phyloP scores from a whole-genome alignment of 2,329 filamentous ascomycete genomes.

The Periconia digitata region DNA sequence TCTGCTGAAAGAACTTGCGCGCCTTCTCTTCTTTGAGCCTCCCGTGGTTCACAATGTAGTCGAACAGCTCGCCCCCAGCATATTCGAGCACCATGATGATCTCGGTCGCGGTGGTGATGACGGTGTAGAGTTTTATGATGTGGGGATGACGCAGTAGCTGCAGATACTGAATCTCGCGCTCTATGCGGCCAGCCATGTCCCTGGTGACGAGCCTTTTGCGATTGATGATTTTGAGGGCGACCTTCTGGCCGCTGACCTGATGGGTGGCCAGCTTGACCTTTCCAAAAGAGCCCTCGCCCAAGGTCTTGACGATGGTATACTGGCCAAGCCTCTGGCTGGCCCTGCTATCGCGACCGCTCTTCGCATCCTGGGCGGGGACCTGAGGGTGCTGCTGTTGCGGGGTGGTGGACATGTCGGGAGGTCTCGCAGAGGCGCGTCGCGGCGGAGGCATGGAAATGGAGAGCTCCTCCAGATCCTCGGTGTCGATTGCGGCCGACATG shows the following conservation, averaged over 20 bases:
- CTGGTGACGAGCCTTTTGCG: conserved; percentile 93
- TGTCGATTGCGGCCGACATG: conserved; percentile 62
- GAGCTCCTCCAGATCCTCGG: conserved; percentile 68
- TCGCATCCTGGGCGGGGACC: conserved; percentile 33
- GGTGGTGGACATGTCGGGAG: conserved; percentile 38
- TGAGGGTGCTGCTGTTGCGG: conserved; percentile 27
- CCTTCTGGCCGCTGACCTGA: conserved; percentile 87
- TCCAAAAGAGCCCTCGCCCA: conserved; percentile 96
- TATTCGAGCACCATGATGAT: conserved; percentile 99
- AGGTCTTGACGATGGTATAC: conserved; percentile 85
- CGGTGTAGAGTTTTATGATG: conserved; percentile 98
- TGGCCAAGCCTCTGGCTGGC: conserved; percentile 85
- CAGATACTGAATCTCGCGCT: conserved; percentile 97
- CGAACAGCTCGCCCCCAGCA: conserved; percentile 93
- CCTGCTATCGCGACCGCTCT: conserved; percentile 55
- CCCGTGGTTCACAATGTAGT: conserved; percentile 95
- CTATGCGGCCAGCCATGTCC: conserved; percentile 96
- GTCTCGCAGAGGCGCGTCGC: conserved; percentile 51
- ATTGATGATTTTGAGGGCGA: conserved; percentile 96
- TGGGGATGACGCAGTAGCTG: conserved; percentile 94
- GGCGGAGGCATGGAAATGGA: conserved; percentile 73
- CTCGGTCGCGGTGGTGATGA: conserved; percentile 90
- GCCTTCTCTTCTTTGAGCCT: conserved; percentile 88
- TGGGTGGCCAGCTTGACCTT: conserved; percentile 98
- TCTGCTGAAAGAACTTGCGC: conserved; percentile 98